These are phyloP conservation scores for Beta vulgaris DNA, from an alignment of 148 eudicot genomes.

Conservation along the genomic window DNA sequence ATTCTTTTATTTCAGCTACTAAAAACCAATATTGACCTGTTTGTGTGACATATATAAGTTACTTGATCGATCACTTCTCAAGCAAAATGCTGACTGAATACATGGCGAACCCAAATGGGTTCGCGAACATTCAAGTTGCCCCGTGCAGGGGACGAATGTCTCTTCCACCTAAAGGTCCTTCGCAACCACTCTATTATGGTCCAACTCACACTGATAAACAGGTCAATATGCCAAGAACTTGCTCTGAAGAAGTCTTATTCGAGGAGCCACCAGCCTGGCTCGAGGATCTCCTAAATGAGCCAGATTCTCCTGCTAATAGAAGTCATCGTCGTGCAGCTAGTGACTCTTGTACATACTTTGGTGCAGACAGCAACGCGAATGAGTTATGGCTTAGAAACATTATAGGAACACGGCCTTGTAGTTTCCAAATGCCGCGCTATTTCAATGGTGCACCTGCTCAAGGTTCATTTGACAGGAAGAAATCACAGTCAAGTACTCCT, in stretches of 20 bases:
- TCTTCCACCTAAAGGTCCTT: conserved; percentile 30
- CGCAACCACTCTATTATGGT: conserved; percentile 6
- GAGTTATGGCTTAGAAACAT: conserved; percentile 16
- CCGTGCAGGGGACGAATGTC: conserved; percentile 17
- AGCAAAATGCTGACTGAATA: conserved; percentile 21
- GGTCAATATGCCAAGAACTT: conserved; percentile 36
- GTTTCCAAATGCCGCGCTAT: conserved; percentile 29
- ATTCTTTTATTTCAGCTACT: conserved; percentile 18
- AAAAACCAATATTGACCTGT: neutral
- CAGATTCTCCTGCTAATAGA: conserved; percentile 44
- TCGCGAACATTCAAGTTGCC: conserved; percentile 16
- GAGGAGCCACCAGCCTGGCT: conserved; percentile 87
- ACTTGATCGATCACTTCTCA: neutral
- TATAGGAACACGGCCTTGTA: conserved; percentile 20
- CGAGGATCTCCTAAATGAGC: conserved; percentile 75
- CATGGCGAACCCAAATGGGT: conserved; percentile 26
- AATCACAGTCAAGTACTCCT: conserved; percentile 10
- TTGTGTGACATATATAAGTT: neutral
- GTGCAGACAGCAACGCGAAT: conserved; percentile 26
- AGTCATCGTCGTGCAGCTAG: conserved; percentile 67
- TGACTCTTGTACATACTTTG: conserved; percentile 54
- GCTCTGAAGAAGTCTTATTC: conserved; percentile 36
- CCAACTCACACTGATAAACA: conserved; percentile 22
- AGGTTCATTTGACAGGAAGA: conserved; percentile 8
- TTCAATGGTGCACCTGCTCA: conserved; percentile 18